A percentile compares a stretch with the other conserved stretches of the same genome.
Conservation (phyloP, 306 rosid species). For the Citrullus colocynthis region DNA sequence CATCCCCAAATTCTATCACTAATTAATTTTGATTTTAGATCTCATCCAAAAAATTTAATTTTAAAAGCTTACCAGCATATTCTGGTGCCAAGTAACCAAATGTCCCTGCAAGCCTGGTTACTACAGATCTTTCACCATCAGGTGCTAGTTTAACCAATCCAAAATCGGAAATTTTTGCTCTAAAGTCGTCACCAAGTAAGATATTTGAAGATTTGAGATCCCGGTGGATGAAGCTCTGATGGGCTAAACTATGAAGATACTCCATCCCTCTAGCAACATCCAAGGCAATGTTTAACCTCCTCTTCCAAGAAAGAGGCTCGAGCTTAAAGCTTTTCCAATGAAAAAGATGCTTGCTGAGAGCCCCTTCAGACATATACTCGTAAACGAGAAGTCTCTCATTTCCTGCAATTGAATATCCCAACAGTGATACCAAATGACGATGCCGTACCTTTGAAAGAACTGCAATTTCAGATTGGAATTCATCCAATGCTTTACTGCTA, state of each 20-base stretch:
- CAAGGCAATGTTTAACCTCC: slow-evolving; percentile 85
- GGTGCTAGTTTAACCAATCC: slow-evolving; percentile 99
- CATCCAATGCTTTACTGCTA: slow-evolving; percentile 76
- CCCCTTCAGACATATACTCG: slow-evolving; percentile 96
- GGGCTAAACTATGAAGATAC: slow-evolving; percentile 86
- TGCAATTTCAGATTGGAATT: slow-evolving; percentile 89
- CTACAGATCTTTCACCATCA: slow-evolving; percentile 77
- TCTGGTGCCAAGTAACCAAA: slow-evolving; percentile 98
- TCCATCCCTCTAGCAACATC: slow-evolving; percentile 99
- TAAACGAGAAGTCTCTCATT: slow-evolving; percentile 82
- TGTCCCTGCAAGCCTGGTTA: slow-evolving; percentile 90
- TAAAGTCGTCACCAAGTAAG: slow-evolving; percentile 76
- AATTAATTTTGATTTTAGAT: neutral
- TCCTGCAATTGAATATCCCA: slow-evolving; percentile 71
- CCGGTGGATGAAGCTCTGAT: slow-evolving; percentile 95
- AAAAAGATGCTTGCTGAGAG: slow-evolving; percentile 90
- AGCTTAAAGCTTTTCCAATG: slow-evolving; percentile 61
- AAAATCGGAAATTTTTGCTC: slow-evolving; percentile 87
- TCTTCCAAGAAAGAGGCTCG: slow-evolving; percentile 96
- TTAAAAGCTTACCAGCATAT: slow-evolving; percentile 64
- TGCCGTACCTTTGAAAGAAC: slow-evolving; percentile 94
- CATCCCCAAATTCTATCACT: neutral
- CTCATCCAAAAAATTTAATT: neutral
- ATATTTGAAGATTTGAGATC: slow-evolving; percentile 95
- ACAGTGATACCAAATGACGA: slow-evolving; percentile 84